A percentile compares a stretch with the other conserved stretches of the same genome.
phyloP scores from a whole-genome alignment of 257 asterid species.

The Jaltomata sinuosa region DNA sequence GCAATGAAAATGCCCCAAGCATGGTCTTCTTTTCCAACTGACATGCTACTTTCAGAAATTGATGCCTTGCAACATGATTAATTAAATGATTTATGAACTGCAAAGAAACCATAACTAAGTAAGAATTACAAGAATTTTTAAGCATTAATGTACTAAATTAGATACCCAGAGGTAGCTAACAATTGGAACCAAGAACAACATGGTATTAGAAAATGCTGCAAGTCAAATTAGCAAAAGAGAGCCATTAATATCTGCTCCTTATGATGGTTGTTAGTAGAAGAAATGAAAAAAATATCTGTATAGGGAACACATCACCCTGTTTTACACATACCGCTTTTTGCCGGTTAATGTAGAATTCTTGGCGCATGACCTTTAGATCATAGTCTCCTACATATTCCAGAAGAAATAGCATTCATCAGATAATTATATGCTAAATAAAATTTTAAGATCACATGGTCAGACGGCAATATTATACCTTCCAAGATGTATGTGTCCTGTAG shows the following conservation, averaged over 20 bases:
- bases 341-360: slow-evolving; percentile 81
- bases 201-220: neutral
- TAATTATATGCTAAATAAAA: slow-evolving; percentile 1
- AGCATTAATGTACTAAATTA: neutral
- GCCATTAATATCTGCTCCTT: neutral
- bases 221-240: neutral
- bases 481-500: slow-evolving; percentile 93
- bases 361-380: slow-evolving; percentile 99
- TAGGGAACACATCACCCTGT: neutral
- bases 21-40: slow-evolving; percentile 90
- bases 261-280: neutral
- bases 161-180: neutral
- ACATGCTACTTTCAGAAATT: slow-evolving; percentile 83
- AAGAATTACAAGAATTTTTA: neutral
- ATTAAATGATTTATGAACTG: slow-evolving; percentile 90
- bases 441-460: neutral
- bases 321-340: slow-evolving; percentile 71
- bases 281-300: neutral
- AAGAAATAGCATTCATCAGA: neutral
- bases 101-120: slow-evolving; percentile 9
- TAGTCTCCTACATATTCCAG: slow-evolving; percentile 61
- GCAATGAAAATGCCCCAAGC: slow-evolving; percentile 89
- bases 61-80: slow-evolving; percentile 82
- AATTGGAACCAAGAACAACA: neutral
- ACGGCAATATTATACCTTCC: slow-evolving; percentile 47